Evolutionary conservation across 495 filamentous ascomycete species (phyloP).

Genomic region (Penicillium simplicissimum): DNA sequence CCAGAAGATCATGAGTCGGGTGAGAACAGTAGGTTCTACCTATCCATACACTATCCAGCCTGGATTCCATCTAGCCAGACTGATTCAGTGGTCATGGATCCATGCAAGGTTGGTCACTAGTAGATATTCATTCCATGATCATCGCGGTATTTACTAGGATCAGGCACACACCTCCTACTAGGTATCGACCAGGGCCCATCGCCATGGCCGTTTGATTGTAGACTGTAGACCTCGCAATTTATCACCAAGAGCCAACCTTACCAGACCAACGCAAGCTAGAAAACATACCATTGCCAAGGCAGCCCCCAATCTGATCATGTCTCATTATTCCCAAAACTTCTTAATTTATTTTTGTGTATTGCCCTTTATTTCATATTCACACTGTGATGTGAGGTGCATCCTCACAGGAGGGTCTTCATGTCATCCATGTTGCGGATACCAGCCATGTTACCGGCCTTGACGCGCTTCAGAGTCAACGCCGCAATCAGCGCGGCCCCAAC

Average conservation of each 20-base stretch:
- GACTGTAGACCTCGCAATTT: neutral
- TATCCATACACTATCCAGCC: no score
- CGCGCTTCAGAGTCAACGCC: slow-evolving; percentile 84
- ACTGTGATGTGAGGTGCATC: neutral
- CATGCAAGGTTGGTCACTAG: neutral
- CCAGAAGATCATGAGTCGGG: no score
- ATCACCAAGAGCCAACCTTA: no score
- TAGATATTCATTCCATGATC: slow-evolving; percentile 3
- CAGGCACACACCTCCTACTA: neutral
- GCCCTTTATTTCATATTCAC: slow-evolving; percentile 3
- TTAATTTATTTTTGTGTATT: neutral
- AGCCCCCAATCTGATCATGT: neutral
- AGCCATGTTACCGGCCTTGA: slow-evolving; percentile 73
- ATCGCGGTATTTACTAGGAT: neutral
- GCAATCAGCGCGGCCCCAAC: slow-evolving; percentile 96
- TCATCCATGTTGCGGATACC: slow-evolving; percentile 74
- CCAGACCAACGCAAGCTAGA: neutral
- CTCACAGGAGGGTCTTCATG: slow-evolving; percentile 41
- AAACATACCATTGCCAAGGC: neutral
- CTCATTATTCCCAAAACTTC: slow-evolving; percentile 1
- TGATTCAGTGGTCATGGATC: no score
- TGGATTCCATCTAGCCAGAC: no score
- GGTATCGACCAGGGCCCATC: neutral
- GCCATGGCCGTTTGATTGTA: neutral
- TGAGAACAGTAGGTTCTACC: no score